Evolutionary conservation across 305 asterid species (phyloP).

Genomic region (Caryopteris hybrid): DNA sequence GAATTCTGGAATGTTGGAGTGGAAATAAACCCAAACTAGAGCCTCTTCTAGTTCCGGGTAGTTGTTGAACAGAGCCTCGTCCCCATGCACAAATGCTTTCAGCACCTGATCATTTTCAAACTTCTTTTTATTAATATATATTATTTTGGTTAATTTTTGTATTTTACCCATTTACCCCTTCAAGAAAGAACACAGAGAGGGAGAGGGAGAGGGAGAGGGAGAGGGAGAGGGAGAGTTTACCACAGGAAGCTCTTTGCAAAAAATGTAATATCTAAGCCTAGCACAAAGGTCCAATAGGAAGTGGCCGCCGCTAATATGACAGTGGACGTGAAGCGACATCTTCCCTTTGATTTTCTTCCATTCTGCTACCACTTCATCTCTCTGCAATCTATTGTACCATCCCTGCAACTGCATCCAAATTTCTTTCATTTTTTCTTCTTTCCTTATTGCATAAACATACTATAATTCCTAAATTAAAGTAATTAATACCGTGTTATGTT

Average conservation of each 20-base stretch:
- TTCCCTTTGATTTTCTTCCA: conserved; percentile 85
- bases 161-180: too few relatives aligned
- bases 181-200: too few relatives aligned
- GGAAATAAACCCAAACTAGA: conserved; percentile 85
- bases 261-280: conserved; percentile 72
- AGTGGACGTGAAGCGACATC: conserved; percentile 95
- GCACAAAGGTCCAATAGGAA: conserved; percentile 65
- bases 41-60: conserved; percentile 79
- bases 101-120: conserved; percentile 39
- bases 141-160: too few relatives aligned
- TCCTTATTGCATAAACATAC: too few relatives aligned
- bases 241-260: conserved; percentile 96
- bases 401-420: conserved; percentile 68
- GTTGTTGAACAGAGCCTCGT: conserved; percentile 49
- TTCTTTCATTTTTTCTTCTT: too few relatives aligned
- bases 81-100: conserved; percentile 88
- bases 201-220: too few relatives aligned
- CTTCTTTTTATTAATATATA: neutral
- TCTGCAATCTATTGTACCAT: conserved; percentile 80
- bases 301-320: conserved; percentile 97
- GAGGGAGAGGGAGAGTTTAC: conserved; percentile 26
- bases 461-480: neutral
- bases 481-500: neutral
- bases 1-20: conserved; percentile 83
- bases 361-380: conserved; percentile 96